Evolutionary conservation across 1,139 yeast genomes (phyloP), one percentile per base, ranked within the genome.

Genomic region (Pichia sp.): DNA sequence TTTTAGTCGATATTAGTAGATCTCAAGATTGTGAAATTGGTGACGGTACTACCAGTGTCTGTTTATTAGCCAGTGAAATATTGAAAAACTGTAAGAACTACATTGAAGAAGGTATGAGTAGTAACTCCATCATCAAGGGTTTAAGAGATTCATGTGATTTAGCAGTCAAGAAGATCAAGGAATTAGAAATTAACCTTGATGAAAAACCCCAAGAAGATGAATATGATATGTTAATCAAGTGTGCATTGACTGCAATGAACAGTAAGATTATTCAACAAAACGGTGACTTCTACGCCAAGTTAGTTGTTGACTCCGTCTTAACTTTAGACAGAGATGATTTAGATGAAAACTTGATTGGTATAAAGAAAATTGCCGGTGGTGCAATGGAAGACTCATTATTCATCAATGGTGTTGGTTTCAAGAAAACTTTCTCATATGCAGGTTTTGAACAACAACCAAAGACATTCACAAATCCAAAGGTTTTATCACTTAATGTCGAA

Each of bases 11-110:
- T 66, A 88, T 93, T 51, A 88, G 97, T 14, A 79, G 96, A 62
- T 84, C 98, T 1, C 99, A 93, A 70, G 99, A 93, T 68, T 96
- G 97, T 20, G 99, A 93, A 69, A 98, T 93, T 49, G 99, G 99
- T 54, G 99, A 93, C 67, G 99, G 99, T 57, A 93, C 99, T 36
- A 93, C 99, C 0, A 84, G 96, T 36, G 99, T 94, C 14, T 89
- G 98, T 1, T 77, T 93, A 40, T 70, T 93, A 55, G 98, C 99
- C 2, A 97, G 98, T 48, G 99, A 93, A 69, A 77, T 93, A 55
- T 77, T 93, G 68, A 89, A 89, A 65, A 98, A 93, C 67, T 83
- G 94, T 58, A 90, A 89, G 65, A 69, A 79, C 33, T 93, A 91
- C 62, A 88, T 93, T 53, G 99, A 93, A 68, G 99, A 93, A 68